Percentiles rank a stretch among this genome's conserved stretches.
phyloP scores from a whole-genome alignment of 2,329 filamentous ascomycete species.

The Sphaerostilbella broomeana region DNA sequence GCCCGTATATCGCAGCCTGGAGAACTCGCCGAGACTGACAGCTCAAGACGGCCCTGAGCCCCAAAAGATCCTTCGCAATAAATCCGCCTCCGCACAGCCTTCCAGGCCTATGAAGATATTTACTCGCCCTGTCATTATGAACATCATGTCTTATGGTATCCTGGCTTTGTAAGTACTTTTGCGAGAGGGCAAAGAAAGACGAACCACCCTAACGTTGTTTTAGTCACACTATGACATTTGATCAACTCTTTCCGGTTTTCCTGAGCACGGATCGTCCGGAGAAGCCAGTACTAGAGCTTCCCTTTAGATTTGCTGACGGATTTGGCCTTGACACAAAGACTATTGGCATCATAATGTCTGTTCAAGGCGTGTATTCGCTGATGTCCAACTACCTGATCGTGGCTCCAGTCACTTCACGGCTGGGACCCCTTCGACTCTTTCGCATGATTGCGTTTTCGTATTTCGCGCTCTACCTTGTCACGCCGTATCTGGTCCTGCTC shows the following conservation, averaged over 20 bases:
- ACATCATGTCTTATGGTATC: slow-evolving; percentile 85
- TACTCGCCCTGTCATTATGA: slow-evolving; percentile 76
- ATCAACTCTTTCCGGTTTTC: slow-evolving; percentile 88
- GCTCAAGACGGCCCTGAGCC: slow-evolving; percentile 23
- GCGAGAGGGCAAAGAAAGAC: not conserved
- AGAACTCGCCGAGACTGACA: slow-evolving; percentile 45
- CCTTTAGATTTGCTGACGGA: slow-evolving; percentile 84
- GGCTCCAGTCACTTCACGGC: slow-evolving; percentile 63
- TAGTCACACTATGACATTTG: slow-evolving; percentile 95
- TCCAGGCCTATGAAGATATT: slow-evolving; percentile 53
- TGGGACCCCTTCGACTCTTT: slow-evolving; percentile 78
- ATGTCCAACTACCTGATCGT: slow-evolving; percentile 79
- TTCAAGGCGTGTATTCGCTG: slow-evolving; percentile 87
- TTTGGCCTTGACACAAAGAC: slow-evolving; percentile 76
- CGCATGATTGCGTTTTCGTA: slow-evolving; percentile 74
- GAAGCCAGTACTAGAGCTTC: slow-evolving; percentile 52
- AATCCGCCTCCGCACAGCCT: not conserved
- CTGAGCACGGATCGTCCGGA: slow-evolving; percentile 60
- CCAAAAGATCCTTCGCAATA: slow-evolving; percentile 5
- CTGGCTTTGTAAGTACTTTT: slow-evolving; percentile 75
- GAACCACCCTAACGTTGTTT: slow-evolving; percentile 14
- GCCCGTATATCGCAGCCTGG: slow-evolving; percentile 58
- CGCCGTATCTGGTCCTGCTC: slow-evolving; percentile 83
- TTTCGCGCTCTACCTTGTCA: slow-evolving; percentile 78
- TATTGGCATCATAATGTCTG: slow-evolving; percentile 81